These are phyloP conservation scores for Myrica gale DNA, from an alignment of 306 rosid genomes.

Conservation along the genomic window DNA sequence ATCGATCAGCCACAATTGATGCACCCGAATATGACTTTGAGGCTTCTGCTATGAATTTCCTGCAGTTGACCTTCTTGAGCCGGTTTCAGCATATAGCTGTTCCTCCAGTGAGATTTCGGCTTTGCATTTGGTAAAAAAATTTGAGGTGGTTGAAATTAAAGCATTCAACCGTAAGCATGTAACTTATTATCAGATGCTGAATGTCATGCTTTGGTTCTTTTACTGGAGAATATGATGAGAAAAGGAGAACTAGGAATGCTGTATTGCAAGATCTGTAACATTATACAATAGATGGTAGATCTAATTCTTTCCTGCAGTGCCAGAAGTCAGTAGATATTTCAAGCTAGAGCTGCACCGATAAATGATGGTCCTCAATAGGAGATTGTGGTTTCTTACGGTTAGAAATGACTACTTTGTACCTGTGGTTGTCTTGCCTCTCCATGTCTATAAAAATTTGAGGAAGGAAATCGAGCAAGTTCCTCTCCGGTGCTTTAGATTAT, in stretches of 20 bases:
- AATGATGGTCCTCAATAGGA: not conserved
- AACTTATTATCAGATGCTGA: not conserved
- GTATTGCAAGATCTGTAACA: not conserved
- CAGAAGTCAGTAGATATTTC: not conserved
- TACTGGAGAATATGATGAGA: no score
- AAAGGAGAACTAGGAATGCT: not conserved
- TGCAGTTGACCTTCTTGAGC: slow-evolving; percentile 2
- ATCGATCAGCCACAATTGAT: not conserved
- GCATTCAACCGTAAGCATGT: not conserved
- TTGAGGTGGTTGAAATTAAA: not conserved
- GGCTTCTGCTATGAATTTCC: slow-evolving; percentile 9
- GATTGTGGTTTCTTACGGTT: not conserved
- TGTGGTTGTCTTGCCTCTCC: not conserved
- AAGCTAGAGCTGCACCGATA: not conserved
- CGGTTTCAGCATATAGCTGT: not conserved
- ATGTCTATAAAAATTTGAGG: no score
- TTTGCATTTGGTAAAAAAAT: not conserved
- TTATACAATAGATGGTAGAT: not conserved
- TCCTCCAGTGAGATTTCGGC: not conserved
- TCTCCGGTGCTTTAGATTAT: no score
- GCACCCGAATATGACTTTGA: slow-evolving; percentile 17
- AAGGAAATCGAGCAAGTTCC: no score
- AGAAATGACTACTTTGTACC: not conserved
- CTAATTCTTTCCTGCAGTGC: not conserved
- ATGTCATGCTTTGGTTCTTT: not conserved